Evolutionary conservation across 805 yeast species (phyloP).

Genomic region (Ogataea methylovora): DNA sequence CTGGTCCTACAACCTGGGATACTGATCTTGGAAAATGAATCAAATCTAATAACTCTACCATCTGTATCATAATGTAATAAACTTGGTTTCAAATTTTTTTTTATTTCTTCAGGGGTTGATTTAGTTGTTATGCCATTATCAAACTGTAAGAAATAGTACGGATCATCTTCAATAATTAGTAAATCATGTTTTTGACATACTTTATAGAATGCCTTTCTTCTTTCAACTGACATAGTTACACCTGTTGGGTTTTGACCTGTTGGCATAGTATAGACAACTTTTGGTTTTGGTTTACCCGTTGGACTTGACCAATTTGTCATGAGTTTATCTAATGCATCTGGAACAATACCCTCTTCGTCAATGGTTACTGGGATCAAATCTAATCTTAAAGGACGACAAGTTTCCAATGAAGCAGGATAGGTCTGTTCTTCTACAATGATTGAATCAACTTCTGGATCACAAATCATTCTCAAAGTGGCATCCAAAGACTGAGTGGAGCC

Average conservation of each 20-base stretch:
- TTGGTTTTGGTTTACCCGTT: conserved; percentile 39
- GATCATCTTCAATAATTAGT: conserved; percentile 77
- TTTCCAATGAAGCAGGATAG: conserved; percentile 79
- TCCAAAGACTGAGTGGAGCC: conserved; percentile 95
- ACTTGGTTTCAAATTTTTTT: conserved; percentile 49
- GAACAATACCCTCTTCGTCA: conserved; percentile 74
- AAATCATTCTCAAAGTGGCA: conserved; percentile 68
- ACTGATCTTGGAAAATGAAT: conserved; percentile 69
- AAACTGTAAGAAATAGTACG: conserved; percentile 71
- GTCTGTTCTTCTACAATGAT: conserved; percentile 76
- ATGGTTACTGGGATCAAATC: conserved; percentile 65
- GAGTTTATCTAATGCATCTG: conserved; percentile 54
- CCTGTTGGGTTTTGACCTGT: conserved; percentile 90
- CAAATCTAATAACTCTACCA: conserved; percentile 72
- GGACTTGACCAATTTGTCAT: conserved; percentile 62
- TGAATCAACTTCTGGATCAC: conserved; percentile 66
- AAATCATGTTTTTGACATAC: conserved; percentile 62
- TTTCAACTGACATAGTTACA: conserved; percentile 46
- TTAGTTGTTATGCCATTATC: conserved; percentile 35
- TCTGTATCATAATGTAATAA: conserved; percentile 64
- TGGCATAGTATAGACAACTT: conserved; percentile 59
- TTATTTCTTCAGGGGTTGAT: conserved; percentile 35
- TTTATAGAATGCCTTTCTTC: conserved; percentile 51
- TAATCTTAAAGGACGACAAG: conserved; percentile 68
- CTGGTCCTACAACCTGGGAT: conserved; percentile 77